Evolutionary conservation across 495 filamentous ascomycete genomes (phyloP).

Genomic region (Xylaria palmicola): DNA sequence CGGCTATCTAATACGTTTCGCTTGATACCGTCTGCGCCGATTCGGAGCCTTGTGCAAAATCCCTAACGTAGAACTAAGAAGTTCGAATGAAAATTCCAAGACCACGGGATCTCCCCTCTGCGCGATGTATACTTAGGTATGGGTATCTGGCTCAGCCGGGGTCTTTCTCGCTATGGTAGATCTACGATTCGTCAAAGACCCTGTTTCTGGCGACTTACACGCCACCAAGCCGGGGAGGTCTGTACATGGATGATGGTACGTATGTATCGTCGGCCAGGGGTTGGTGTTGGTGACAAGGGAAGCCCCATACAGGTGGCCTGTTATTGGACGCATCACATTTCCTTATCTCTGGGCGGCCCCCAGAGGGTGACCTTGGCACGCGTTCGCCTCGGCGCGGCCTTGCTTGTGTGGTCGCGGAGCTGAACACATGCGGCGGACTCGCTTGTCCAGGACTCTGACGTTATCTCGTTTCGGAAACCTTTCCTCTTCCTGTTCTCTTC

Average conservation of each 20-base stretch:
- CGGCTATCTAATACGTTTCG: too few species aligned
- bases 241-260: neutral
- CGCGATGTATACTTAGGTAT: neutral
- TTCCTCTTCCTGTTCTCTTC: neutral
- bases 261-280: neutral
- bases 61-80: neutral
- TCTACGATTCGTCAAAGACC: neutral
- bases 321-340: neutral
- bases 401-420: neutral
- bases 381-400: neutral
- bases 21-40: too few species aligned
- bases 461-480: conserved; percentile 6
- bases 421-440: conserved; percentile 5
- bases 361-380: conserved; percentile 5
- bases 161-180: neutral
- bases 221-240: neutral
- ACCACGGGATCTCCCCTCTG: too few species aligned
- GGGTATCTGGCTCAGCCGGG: neutral
- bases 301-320: neutral
- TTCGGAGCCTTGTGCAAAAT: too few species aligned
- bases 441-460: neutral
- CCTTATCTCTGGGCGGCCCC: conserved; percentile 9
- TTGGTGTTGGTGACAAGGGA: too few species aligned
- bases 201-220: neutral
- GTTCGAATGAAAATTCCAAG: neutral